Evolutionary conservation across 768 basidiomycete genomes (phyloP).

Genomic region (Boletus sensibilis): DNA sequence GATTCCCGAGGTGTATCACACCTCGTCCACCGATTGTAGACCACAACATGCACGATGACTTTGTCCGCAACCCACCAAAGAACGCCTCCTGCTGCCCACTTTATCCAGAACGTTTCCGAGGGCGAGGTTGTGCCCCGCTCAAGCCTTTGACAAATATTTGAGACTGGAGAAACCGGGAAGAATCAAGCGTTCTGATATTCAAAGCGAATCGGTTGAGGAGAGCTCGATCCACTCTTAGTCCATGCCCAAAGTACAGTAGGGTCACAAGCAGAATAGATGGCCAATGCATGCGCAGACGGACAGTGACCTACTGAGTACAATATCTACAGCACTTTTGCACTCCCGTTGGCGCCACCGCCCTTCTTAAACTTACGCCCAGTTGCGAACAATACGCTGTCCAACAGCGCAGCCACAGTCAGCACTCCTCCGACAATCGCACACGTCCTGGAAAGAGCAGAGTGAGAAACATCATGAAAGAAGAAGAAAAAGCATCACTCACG

Average conservation of each 20-base stretch:
- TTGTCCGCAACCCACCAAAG: too few relatives aligned
- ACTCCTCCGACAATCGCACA: conserved; percentile 98
- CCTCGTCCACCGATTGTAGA: too few relatives aligned
- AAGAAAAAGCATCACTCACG: conserved; percentile 53
- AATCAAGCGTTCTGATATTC: conserved; percentile 16
- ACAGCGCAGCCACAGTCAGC: conserved; percentile 84
- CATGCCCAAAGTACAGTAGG: neutral
- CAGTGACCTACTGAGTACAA: conserved; percentile 7
- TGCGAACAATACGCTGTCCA: conserved; percentile 86
- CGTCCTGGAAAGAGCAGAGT: conserved; percentile 51
- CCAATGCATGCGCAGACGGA: conserved; percentile 9
- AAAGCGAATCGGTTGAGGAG: conserved; percentile 21
- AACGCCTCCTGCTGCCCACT: too few relatives aligned
- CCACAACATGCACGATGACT: too few relatives aligned
- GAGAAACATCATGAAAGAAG: neutral
- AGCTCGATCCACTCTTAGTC: conserved; percentile 22
- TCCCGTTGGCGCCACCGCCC: conserved; percentile 34
- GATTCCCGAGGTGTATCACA: too few relatives aligned
- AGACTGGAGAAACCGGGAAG: conserved; percentile 15
- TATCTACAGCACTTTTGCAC: conserved; percentile 33
- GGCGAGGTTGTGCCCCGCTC: neutral
- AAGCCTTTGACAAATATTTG: too few relatives aligned
- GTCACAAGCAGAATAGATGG: conserved; percentile 17
- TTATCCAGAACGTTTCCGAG: too few relatives aligned
- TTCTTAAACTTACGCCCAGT: conserved; percentile 76